phyloP scores from a whole-genome alignment of 2,329 filamentous ascomycete species.

The Trichoderma breve region DNA sequence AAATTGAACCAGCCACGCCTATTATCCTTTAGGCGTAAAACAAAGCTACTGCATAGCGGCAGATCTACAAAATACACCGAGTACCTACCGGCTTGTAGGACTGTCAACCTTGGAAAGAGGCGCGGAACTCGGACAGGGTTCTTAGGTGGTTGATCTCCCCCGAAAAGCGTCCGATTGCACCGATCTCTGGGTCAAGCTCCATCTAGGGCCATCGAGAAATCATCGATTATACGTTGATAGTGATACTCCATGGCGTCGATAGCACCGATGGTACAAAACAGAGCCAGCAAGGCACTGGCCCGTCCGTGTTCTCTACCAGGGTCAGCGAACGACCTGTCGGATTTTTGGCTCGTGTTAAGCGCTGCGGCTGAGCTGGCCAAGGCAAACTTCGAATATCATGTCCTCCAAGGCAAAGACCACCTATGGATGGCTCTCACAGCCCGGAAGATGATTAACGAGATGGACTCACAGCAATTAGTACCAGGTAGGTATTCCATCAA shows the following conservation, averaged over 20 bases:
- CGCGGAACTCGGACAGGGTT: not conserved
- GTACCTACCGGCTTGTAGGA: not conserved
- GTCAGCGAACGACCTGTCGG: not conserved
- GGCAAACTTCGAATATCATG: not conserved
- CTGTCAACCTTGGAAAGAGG: not conserved
- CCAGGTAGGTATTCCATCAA: not conserved
- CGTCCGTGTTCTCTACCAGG: not conserved
- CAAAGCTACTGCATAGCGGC: not conserved
- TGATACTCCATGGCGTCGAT: not conserved
- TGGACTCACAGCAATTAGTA: not conserved
- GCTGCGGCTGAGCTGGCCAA: not conserved
- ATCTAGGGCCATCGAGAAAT: not conserved
- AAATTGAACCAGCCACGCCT: not conserved
- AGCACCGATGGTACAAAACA: not conserved
- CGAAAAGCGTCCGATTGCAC: not conserved
- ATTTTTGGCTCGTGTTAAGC: not conserved
- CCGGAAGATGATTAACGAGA: not conserved
- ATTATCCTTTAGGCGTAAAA: not conserved
- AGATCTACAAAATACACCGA: not conserved
- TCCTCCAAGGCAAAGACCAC: not conserved
- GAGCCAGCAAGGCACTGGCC: not conserved
- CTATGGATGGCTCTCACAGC: not conserved
- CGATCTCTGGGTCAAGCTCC: not conserved
- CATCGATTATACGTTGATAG: not conserved
- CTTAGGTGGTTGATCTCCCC: not conserved